phyloP scores from a whole-genome alignment of 495 filamentous ascomycete genomes.

The Coniosporium apollinis region DNA sequence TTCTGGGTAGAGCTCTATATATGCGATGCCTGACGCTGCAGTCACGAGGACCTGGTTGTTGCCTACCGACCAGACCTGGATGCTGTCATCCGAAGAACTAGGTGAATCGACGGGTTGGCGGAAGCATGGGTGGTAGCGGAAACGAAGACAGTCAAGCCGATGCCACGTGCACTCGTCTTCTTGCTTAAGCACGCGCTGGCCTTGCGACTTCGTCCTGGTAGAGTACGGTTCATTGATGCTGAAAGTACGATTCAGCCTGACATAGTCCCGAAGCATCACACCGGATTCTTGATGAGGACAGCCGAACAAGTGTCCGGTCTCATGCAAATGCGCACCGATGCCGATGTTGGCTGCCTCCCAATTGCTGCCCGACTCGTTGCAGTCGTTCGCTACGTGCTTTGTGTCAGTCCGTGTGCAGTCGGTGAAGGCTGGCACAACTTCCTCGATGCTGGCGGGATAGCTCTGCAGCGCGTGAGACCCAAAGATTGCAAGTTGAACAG shows the following conservation, averaged over 20 bases:
- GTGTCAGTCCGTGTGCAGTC: slow-evolving; percentile 83
- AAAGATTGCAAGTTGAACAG: slow-evolving; percentile 71
- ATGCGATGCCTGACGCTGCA: slow-evolving; percentile 63
- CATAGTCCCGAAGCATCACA: slow-evolving; percentile 78
- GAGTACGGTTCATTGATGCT: slow-evolving; percentile 61
- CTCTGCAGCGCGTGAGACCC: slow-evolving; percentile 79
- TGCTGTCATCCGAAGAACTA: slow-evolving; percentile 51
- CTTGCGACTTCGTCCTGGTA: slow-evolving; percentile 65
- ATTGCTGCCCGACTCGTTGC: slow-evolving; percentile 64
- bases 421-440: slow-evolving; percentile 67
- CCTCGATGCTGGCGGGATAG: slow-evolving; percentile 70
- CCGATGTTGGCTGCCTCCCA: slow-evolving; percentile 88
- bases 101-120: slow-evolving; percentile 57
- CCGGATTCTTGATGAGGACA: slow-evolving; percentile 76
- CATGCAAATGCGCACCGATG: slow-evolving; percentile 82
- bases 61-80: slow-evolving; percentile 79
- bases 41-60: slow-evolving; percentile 65
- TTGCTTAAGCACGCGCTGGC: slow-evolving; percentile 48
- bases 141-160: slow-evolving; percentile 68
- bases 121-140: slow-evolving; percentile 86
- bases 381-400: slow-evolving; percentile 65
- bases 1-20: slow-evolving; percentile 62
- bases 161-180: slow-evolving; percentile 83
- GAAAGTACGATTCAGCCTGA: slow-evolving; percentile 69
- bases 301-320: slow-evolving; percentile 73